Percentiles rank a stretch among this genome's conserved stretches.
Evolutionary conservation across 306 rosid species (phyloP).

Genomic region (Arachis stenosperma): DNA sequence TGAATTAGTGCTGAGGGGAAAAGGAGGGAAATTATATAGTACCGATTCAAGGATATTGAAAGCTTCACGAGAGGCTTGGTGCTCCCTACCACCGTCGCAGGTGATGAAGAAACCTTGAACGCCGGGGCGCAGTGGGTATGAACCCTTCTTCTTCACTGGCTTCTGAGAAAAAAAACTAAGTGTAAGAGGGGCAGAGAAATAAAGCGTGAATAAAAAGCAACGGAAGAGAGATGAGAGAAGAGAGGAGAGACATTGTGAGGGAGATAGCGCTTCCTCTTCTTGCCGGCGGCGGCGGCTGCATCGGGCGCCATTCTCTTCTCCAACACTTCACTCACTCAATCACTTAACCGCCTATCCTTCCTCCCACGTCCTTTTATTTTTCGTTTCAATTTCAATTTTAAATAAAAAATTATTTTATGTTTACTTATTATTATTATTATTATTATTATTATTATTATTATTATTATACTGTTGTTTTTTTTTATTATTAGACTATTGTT

Average conservation of each 20-base stretch:
- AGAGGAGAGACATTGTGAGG: conserved; percentile 68
- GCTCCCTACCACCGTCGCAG: conserved; percentile 94
- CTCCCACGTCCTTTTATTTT: no score
- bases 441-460: no score
- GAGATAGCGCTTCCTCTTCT: conserved; percentile 81
- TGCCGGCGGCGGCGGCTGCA: conserved; percentile 45
- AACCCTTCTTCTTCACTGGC: conserved; percentile 84
- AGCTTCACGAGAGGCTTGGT: conserved; percentile 91
- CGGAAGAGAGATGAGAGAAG: neutral
- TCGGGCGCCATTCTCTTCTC: conserved; percentile 56
- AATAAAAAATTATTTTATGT: no score
- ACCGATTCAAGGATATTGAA: conserved; percentile 87
- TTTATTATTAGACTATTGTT: no score
- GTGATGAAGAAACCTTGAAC: conserved; percentile 94
- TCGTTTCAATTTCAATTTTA: no score
- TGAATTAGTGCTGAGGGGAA: neutral
- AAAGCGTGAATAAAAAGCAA: neutral
- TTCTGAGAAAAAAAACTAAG: conserved; percentile 52
- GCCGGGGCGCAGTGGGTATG: conserved; percentile 84
- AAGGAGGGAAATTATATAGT: neutral
- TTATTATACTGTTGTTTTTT: no score
- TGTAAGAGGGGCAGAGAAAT: neutral
- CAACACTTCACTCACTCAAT: no score
- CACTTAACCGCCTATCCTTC: no score
- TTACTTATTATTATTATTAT: no score